Evolutionary conservation across 352 stramenopile genomes (phyloP).

Genomic region (Phytophthora sp.): DNA sequence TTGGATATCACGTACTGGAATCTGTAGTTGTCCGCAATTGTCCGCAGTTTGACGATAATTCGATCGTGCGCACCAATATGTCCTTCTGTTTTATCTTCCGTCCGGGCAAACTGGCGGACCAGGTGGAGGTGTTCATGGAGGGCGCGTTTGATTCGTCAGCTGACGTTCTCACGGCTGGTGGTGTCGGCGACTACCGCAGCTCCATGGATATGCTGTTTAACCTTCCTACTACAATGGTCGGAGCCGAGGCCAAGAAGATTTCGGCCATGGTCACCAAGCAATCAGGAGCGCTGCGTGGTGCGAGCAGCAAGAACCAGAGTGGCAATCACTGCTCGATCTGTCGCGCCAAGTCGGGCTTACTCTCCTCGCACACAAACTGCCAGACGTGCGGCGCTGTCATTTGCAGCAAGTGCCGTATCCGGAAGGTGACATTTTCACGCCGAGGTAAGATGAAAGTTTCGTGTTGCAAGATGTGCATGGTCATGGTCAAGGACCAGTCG

Average conservation of each 20-base stretch:
- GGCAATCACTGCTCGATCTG: slow-evolving; percentile 70
- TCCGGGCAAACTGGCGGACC: slow-evolving; percentile 49
- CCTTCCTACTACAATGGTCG: slow-evolving; percentile 46
- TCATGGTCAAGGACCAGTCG: slow-evolving; percentile 72
- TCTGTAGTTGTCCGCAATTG: slow-evolving; percentile 66
- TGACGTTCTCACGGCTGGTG: slow-evolving; percentile 64
- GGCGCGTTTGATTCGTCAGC: slow-evolving; percentile 71
- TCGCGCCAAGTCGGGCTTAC: slow-evolving; percentile 53
- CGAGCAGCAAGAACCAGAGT: slow-evolving; percentile 44
- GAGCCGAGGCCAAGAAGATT: slow-evolving; percentile 75
- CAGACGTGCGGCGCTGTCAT: slow-evolving; percentile 76
- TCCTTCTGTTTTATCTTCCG: slow-evolving; percentile 81
- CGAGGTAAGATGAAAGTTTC: slow-evolving; percentile 68
- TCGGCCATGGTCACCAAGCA: slow-evolving; percentile 62
- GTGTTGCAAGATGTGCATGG: slow-evolving; percentile 77
- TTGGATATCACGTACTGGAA: slow-evolving; percentile 72
- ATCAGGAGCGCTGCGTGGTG: slow-evolving; percentile 29
- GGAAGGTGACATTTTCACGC: slow-evolving; percentile 60
- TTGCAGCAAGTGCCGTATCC: slow-evolving; percentile 77
- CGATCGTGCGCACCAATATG: slow-evolving; percentile 71
- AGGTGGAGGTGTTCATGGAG: slow-evolving; percentile 77
- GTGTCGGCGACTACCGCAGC: slow-evolving; percentile 69
- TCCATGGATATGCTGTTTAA: slow-evolving; percentile 76
- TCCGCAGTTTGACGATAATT: slow-evolving; percentile 75
- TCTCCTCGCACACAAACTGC: slow-evolving; percentile 62